Conservation (phyloP, 2,329 filamentous ascomycete species). For the Penicillium thymicola region DNA sequence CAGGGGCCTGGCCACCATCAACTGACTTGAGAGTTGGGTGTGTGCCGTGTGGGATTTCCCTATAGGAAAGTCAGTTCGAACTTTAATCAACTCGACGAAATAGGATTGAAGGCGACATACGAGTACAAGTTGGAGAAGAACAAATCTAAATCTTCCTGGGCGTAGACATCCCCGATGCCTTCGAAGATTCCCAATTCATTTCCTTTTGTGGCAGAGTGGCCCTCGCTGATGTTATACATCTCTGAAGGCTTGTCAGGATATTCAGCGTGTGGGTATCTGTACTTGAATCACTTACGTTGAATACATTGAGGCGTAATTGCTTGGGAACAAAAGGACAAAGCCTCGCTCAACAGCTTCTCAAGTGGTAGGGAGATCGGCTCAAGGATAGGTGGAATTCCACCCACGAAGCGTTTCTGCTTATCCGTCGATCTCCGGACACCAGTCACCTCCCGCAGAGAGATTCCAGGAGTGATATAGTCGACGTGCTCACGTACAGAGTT, state of each 20-base stretch:
- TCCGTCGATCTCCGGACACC: slow-evolving; percentile 9
- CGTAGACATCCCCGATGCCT: slow-evolving; percentile 45
- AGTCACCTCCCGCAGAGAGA: slow-evolving; percentile 33
- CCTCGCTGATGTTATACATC: slow-evolving; percentile 46
- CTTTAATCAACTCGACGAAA: not conserved
- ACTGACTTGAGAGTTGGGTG: slow-evolving; percentile 39
- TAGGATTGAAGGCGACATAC: slow-evolving; percentile 12
- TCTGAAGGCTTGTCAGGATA: slow-evolving; percentile 18
- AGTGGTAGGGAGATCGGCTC: slow-evolving; percentile 25
- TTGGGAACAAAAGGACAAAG: slow-evolving; percentile 26
- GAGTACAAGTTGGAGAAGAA: slow-evolving; percentile 39
- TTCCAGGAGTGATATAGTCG: slow-evolving; percentile 35
- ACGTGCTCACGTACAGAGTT: slow-evolving; percentile 28
- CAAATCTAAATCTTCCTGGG: slow-evolving; percentile 44
- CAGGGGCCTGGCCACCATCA: slow-evolving; percentile 40
- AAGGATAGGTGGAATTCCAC: slow-evolving; percentile 24
- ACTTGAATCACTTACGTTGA: slow-evolving; percentile 18
- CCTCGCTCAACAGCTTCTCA: slow-evolving; percentile 16
- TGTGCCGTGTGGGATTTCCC: slow-evolving; percentile 40
- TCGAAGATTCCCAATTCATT: slow-evolving; percentile 49
- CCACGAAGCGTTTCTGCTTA: slow-evolving; percentile 23
- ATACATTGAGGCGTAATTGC: slow-evolving; percentile 45
- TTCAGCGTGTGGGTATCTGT: not conserved
- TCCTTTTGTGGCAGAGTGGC: slow-evolving; percentile 38
- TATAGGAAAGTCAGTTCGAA: slow-evolving; percentile 14